These are phyloP conservation scores for Neurospora discreta DNA, from an alignment of 495 filamentous ascomycete species.

Conservation along the genomic window DNA sequence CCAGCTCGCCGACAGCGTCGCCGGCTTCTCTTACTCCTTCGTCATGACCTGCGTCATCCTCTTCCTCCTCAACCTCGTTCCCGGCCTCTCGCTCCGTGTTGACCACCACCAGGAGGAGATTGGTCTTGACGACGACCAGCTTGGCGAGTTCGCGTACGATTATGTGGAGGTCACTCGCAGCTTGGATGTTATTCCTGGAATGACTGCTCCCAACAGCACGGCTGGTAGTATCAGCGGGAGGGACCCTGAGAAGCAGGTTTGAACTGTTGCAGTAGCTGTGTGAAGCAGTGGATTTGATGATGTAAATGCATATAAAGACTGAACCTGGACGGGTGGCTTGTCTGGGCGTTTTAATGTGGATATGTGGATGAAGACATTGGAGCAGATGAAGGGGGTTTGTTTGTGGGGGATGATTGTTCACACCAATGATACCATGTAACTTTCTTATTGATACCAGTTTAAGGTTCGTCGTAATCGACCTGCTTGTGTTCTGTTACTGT, in stretches of 20 bases:
- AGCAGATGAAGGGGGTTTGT: neutral
- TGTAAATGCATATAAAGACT: neutral
- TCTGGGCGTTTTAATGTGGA: neutral
- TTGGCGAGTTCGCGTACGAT: slow-evolving; percentile 98
- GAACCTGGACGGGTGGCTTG: neutral
- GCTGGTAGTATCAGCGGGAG: slow-evolving; percentile 15
- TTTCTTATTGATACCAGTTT: neutral
- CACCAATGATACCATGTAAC: neutral
- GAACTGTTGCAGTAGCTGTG: neutral
- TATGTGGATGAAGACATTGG: neutral
- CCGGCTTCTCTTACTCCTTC: slow-evolving; percentile 88
- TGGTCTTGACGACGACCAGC: slow-evolving; percentile 90
- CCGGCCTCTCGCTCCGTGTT: slow-evolving; percentile 73
- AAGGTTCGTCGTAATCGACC: neutral
- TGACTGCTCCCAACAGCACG: slow-evolving; percentile 8
- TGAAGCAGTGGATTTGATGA: neutral
- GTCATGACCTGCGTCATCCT: slow-evolving; percentile 80
- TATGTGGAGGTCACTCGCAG: slow-evolving; percentile 91
- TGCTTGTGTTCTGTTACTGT: neutral
- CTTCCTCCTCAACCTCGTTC: slow-evolving; percentile 81
- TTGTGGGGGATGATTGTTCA: neutral
- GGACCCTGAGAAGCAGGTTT: slow-evolving; percentile 13
- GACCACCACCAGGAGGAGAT: slow-evolving; percentile 78
- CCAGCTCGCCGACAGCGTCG: slow-evolving; percentile 80
- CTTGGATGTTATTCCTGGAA: slow-evolving; percentile 28